These are phyloP conservation scores for Ophioceras dolichostomum DNA, from an alignment of 2,329 filamentous ascomycete genomes.

Conservation along the genomic window DNA sequence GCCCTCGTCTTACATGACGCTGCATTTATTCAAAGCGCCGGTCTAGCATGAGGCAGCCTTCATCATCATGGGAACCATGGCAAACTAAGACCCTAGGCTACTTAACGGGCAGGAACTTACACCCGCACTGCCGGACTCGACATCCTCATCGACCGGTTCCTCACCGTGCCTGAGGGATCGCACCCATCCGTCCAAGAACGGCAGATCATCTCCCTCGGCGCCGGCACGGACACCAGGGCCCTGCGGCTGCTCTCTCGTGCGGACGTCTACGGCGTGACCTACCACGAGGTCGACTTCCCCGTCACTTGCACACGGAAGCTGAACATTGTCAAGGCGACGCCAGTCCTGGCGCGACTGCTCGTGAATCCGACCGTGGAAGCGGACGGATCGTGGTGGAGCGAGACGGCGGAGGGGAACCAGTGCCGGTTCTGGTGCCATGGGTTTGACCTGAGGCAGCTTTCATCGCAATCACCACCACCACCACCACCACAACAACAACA, in stretches of 20 bases:
- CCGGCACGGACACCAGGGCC: slow-evolving; percentile 83
- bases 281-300: slow-evolving; percentile 90
- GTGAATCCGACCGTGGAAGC: slow-evolving; percentile 16
- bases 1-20: too few relatives aligned
- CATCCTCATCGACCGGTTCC: slow-evolving; percentile 59
- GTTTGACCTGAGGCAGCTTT: slow-evolving; percentile 56
- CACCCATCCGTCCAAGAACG: slow-evolving; percentile 22
- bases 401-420: slow-evolving; percentile 20
- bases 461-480: slow-evolving; percentile 7
- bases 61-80: not conserved
- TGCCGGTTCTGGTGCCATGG: slow-evolving; percentile 44
- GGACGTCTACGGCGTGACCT: slow-evolving; percentile 38
- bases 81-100: not conserved
- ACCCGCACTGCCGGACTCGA: slow-evolving; percentile 79
- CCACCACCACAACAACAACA: not conserved
- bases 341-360: slow-evolving; percentile 25
- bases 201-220: slow-evolving; percentile 86
- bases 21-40: too few relatives aligned
- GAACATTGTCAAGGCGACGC: slow-evolving; percentile 33
- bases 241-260: slow-evolving; percentile 56
- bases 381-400: slow-evolving; percentile 27
- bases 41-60: too few relatives aligned
- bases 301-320: slow-evolving; percentile 60
- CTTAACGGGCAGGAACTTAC: slow-evolving; percentile 66
- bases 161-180: slow-evolving; percentile 24